Conservation (phyloP, 306 rosid species). For the Aeschynomene evenia region DNA sequence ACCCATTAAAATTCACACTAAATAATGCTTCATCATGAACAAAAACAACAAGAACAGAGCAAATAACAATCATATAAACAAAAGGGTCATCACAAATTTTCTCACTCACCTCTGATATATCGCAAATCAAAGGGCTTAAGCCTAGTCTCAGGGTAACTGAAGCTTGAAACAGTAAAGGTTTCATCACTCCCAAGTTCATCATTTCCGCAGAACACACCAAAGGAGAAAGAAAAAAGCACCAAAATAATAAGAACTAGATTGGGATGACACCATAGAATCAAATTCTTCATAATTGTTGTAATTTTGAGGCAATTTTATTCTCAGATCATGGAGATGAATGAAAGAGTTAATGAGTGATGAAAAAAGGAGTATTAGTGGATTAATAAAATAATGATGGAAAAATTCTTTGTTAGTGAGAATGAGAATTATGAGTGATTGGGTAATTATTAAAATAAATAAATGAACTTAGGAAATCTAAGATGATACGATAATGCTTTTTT, state of each 20-base stretch:
- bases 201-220: conserved; percentile 36
- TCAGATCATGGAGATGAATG: conserved; percentile 31
- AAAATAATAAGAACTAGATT: conserved; percentile 38
- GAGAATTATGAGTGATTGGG: neutral
- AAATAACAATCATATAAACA: conserved; percentile 8
- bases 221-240: conserved; percentile 38
- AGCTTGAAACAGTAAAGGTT: conserved; percentile 71
- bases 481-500: neutral
- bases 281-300: neutral
- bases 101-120: conserved; percentile 65
- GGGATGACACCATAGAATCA: conserved; percentile 36
- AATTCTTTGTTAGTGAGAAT: neutral
- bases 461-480: conserved; percentile 1
- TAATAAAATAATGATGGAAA: neutral
- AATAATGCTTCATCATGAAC: neutral
- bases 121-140: conserved; percentile 66
- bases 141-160: conserved; percentile 57
- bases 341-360: neutral
- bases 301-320: conserved; percentile 6
- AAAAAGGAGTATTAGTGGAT: conserved; percentile 12
- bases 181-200: conserved; percentile 41
- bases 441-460: neutral
- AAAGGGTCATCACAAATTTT: conserved; percentile 22
- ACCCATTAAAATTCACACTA: conserved; percentile 30
- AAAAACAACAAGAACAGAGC: neutral